Evolutionary conservation across 345 rosid genomes (phyloP).

Genomic region (Salix dunnii): DNA sequence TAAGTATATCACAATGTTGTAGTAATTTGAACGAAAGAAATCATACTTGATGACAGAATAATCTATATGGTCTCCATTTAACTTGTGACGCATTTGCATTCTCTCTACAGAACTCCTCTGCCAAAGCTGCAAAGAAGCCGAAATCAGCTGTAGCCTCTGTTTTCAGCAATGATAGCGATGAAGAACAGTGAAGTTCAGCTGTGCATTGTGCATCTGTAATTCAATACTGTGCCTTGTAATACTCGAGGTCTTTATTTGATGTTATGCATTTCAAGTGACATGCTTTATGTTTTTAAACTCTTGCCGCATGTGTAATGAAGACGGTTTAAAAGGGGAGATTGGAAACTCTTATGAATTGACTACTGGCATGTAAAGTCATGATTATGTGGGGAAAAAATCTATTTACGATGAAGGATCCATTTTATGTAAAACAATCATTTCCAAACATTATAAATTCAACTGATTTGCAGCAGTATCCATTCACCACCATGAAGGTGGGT

Average conservation of each 20-base stretch:
- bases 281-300: not conserved
- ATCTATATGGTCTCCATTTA: not conserved
- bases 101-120: constrained; percentile 43
- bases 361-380: too few species aligned
- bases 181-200: constrained; percentile 38
- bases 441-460: too few species aligned
- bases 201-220: not conserved
- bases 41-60: not conserved
- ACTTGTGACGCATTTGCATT: not conserved
- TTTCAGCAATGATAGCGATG: constrained; percentile 76
- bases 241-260: not conserved
- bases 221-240: not conserved
- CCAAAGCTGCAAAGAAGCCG: constrained; percentile 56
- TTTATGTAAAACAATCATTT: too few species aligned
- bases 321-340: not conserved
- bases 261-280: not conserved
- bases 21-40: not conserved
- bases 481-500: too few species aligned
- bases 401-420: too few species aligned
- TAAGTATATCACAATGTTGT: not conserved
- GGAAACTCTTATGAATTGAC: not conserved
- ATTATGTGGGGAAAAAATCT: too few species aligned
- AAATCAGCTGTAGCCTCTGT: constrained; percentile 63
- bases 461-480: too few species aligned
- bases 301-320: not conserved